Evolutionary conservation across 805 yeast species (phyloP).

Genomic region (Tetrapisispora phaffii): DNA sequence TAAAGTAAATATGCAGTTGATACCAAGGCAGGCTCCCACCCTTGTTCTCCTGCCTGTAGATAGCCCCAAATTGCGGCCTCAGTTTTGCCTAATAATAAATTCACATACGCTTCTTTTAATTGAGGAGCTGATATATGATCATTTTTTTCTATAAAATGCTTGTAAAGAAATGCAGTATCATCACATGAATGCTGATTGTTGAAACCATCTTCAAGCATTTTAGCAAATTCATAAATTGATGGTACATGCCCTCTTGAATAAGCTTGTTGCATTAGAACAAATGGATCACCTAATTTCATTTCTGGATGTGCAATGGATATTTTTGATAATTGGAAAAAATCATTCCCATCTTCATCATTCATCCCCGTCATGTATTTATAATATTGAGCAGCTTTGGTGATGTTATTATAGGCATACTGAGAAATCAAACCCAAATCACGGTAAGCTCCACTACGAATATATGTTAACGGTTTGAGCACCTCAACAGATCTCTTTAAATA

Average conservation of each 20-base stretch:
- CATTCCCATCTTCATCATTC: conserved; percentile 19
- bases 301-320: conserved; percentile 14
- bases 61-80: conserved; percentile 66
- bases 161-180: conserved; percentile 34
- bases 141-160: conserved; percentile 45
- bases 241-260: conserved; percentile 36
- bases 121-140: conserved; percentile 50
- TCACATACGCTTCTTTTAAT: conserved; percentile 54
- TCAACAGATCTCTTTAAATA: conserved; percentile 14
- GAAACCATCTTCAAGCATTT: conserved; percentile 37
- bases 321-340: conserved; percentile 34
- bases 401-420: conserved; percentile 35
- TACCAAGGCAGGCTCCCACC: conserved; percentile 65
- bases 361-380: conserved; percentile 15
- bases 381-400: conserved; percentile 26
- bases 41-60: conserved; percentile 83
- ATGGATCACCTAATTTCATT: conserved; percentile 15
- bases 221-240: conserved; percentile 40
- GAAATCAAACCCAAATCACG: conserved; percentile 39
- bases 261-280: conserved; percentile 33
- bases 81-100: conserved; percentile 41
- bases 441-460: conserved; percentile 17
- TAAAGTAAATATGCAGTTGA: conserved; percentile 62
- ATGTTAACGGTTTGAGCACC: conserved; percentile 11
- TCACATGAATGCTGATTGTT: conserved; percentile 29